phyloP scores from a whole-genome alignment of 192 early-diverging fungal species.

The Backusella tuberculispora region DNA sequence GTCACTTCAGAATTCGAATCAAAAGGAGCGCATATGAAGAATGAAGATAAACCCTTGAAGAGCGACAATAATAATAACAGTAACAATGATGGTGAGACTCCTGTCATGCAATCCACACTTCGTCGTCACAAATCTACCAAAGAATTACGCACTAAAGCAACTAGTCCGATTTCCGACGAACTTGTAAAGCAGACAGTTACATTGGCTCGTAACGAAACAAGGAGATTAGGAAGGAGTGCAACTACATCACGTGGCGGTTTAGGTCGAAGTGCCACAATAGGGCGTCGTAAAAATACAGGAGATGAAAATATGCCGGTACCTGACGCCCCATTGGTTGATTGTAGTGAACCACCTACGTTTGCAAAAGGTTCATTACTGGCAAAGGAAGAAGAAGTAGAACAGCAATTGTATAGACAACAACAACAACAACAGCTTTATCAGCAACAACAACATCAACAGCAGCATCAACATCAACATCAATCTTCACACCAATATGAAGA shows the following conservation, averaged over 20 bases:
- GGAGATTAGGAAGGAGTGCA: slow-evolving; percentile 10
- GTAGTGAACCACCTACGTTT: slow-evolving; percentile 21
- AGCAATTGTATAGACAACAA: slow-evolving; percentile 3
- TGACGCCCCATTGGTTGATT: slow-evolving; percentile 23
- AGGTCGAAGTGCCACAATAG: slow-evolving; percentile 1
- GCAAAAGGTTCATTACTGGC: slow-evolving; percentile 32
- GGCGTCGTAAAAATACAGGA: slow-evolving; percentile 1
- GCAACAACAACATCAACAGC: not conserved
- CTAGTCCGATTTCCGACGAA: not conserved
- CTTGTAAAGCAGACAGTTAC: not conserved
- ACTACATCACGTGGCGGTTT: slow-evolving; percentile 14
- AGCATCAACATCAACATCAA: not conserved
- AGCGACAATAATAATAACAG: not conserved
- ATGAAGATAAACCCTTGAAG: slow-evolving; percentile 4
- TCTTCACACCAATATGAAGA: not conserved
- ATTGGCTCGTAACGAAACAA: not conserved
- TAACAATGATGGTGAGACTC: not conserved
- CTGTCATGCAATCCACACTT: not conserved
- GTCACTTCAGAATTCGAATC: not conserved
- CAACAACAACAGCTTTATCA: not conserved
- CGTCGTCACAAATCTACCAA: slow-evolving; percentile 21
- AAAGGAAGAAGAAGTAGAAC: slow-evolving; percentile 11
- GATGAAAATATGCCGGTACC: not conserved
- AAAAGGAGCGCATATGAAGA: not conserved
- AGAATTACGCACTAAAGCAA: not conserved